Percentiles rank a stretch among this genome's conserved stretches.
Evolutionary conservation across 352 stramenopile species (phyloP).

Genomic region (Pythium guiyangense): DNA sequence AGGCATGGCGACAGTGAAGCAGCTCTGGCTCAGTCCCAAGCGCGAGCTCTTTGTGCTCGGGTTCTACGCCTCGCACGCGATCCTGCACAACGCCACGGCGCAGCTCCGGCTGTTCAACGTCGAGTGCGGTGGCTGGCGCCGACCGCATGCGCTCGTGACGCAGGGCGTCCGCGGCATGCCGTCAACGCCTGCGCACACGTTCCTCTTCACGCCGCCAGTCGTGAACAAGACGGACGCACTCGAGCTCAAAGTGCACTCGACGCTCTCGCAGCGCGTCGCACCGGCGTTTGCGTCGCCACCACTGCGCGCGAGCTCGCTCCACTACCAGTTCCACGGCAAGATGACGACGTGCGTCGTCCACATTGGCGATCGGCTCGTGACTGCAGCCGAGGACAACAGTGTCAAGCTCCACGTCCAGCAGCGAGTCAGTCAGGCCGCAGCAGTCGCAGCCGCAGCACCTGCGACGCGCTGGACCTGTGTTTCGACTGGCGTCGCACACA

Average conservation of each 20-base stretch:
- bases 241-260: constrained; percentile 65
- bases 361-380: constrained; percentile 50
- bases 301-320: constrained; percentile 41
- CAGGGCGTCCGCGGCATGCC: neutral
- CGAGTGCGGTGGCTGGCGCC: constrained; percentile 79
- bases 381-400: constrained; percentile 78
- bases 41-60: constrained; percentile 75
- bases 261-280: constrained; percentile 7
- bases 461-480: constrained; percentile 35
- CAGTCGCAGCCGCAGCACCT: neutral
- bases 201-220: constrained; percentile 64
- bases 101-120: constrained; percentile 76
- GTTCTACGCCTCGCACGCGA: constrained; percentile 68
- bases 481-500: constrained; percentile 63
- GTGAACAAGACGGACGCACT: constrained; percentile 41
- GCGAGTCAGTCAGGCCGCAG: too few relatives aligned
- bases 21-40: constrained; percentile 34
- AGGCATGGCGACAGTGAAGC: constrained; percentile 72
- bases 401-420: constrained; percentile 58
- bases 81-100: constrained; percentile 69
- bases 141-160: constrained; percentile 56
- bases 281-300: neutral
- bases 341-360: constrained; percentile 66
- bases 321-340: constrained; percentile 66
- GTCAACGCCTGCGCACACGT: constrained; percentile 44